phyloP scores from a whole-genome alignment of 2,329 filamentous ascomycete species.

The Neodidymelliopsis sp. region DNA sequence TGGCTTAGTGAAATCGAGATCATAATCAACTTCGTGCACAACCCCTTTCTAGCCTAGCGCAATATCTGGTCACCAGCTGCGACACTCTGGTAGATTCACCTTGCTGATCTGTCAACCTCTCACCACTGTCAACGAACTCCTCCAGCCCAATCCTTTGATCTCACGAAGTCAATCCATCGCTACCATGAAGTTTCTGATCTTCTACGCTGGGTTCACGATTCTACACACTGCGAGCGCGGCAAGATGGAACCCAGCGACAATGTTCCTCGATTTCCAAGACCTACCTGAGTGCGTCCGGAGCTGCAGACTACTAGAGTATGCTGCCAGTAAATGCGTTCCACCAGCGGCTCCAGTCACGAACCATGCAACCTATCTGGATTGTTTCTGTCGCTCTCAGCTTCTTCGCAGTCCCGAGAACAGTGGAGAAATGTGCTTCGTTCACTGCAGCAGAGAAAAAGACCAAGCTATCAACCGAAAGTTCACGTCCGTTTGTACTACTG shows the following conservation, averaged over 20 bases:
- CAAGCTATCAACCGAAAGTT: slow-evolving; percentile 49
- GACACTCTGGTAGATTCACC: background rate
- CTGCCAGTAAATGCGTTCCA: slow-evolving; percentile 71
- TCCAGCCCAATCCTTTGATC: background rate
- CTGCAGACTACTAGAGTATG: background rate
- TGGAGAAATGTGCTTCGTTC: slow-evolving; percentile 67
- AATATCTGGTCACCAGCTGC: background rate
- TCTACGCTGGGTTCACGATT: background rate
- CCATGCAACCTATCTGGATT: slow-evolving; percentile 66
- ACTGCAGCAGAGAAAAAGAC: slow-evolving; percentile 64
- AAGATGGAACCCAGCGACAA: background rate
- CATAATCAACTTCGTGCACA: background rate
- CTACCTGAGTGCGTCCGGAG: slow-evolving; percentile 10
- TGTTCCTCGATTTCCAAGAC: slow-evolving; percentile 1
- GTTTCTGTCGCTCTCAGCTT: slow-evolving; percentile 74
- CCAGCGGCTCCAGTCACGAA: slow-evolving; percentile 59
- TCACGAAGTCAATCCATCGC: background rate
- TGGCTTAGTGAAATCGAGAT: background rate
- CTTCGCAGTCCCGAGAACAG: slow-evolving; percentile 66
- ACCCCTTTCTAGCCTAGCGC: background rate
- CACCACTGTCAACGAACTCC: background rate
- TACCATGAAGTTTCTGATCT: background rate
- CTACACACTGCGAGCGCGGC: background rate
- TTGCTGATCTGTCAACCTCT: background rate
- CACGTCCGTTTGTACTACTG: too few species aligned